A percentile compares a stretch with the other conserved stretches of the same genome.
These are phyloP conservation scores for Zygoascus hellenicus DNA, from an alignment of 1,139 yeast genomes.

Conservation along the genomic window DNA sequence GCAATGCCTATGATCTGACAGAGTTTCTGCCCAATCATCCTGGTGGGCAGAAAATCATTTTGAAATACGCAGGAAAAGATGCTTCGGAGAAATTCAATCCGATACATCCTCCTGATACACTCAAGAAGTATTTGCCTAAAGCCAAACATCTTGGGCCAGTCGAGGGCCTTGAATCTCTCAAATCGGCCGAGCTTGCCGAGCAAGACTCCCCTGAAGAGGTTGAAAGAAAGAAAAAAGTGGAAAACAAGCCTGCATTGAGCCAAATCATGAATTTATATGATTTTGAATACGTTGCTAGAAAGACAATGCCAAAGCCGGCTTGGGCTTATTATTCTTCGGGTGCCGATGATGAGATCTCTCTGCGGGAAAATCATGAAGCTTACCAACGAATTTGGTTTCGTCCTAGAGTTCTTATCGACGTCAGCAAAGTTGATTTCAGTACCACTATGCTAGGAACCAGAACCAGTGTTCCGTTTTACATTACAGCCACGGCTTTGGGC, in stretches of 20 bases:
- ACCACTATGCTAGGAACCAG: slow-evolving; percentile 50
- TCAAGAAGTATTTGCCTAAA: slow-evolving; percentile 47
- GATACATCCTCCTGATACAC: slow-evolving; percentile 77
- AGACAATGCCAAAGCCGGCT: slow-evolving; percentile 67
- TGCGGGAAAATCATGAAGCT: slow-evolving; percentile 85
- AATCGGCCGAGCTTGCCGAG: slow-evolving; percentile 27
- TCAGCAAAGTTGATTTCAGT: slow-evolving; percentile 46
- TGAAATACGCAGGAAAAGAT: slow-evolving; percentile 82
- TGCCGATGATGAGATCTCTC: slow-evolving; percentile 83
- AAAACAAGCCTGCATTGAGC: slow-evolving; percentile 58
- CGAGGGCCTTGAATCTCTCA: slow-evolving; percentile 26
- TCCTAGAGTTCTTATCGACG: slow-evolving; percentile 76
- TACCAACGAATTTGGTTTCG: slow-evolving; percentile 82
- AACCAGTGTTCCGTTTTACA: slow-evolving; percentile 47
- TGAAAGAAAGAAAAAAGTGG: slow-evolving; percentile 33
- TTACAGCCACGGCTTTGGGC: slow-evolving; percentile 55
- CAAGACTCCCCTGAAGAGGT: slow-evolving; percentile 32
- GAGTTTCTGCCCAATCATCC: slow-evolving; percentile 77
- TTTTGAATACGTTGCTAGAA: slow-evolving; percentile 79
- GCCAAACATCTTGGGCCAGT: slow-evolving; percentile 45
- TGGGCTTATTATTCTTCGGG: slow-evolving; percentile 94
- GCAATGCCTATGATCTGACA: slow-evolving; percentile 78
- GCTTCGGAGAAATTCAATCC: slow-evolving; percentile 85
- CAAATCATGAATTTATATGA: slow-evolving; percentile 68
- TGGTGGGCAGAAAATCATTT: slow-evolving; percentile 73